Conservation (phyloP, 2,329 filamentous ascomycete species). For the Stagonosporopsis vannaccii region DNA sequence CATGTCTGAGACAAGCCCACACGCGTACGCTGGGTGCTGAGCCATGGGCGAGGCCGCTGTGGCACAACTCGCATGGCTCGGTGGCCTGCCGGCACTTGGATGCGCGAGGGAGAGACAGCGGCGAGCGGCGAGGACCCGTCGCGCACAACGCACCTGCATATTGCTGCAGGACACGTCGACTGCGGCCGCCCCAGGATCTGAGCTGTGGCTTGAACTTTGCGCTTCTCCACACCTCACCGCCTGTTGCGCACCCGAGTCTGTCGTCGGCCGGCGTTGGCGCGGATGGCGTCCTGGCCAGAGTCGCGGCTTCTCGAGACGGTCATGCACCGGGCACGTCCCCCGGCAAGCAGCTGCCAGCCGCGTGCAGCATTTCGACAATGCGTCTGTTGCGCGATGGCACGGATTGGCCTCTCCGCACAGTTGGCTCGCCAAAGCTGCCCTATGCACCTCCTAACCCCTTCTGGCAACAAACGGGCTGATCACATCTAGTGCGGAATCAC, state of each 20-base stretch:
- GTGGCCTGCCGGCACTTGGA: slow-evolving; percentile 3
- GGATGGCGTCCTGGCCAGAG: not conserved
- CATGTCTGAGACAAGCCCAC: slow-evolving; percentile 14
- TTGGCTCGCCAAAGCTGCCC: slow-evolving; percentile 31
- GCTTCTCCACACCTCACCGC: slow-evolving; percentile 28
- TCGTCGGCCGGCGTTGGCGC: not conserved
- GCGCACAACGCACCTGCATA: slow-evolving; percentile 21
- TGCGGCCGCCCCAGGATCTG: slow-evolving; percentile 18
- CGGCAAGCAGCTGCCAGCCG: not conserved
- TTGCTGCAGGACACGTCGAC: slow-evolving; percentile 26
- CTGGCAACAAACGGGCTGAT: slow-evolving; percentile 29
- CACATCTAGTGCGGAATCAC: slow-evolving; percentile 40
- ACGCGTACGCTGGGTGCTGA: slow-evolving; percentile 17
- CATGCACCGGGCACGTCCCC: not conserved
- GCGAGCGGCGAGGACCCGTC: slow-evolving; percentile 21
- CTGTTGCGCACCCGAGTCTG: slow-evolving; percentile 16
- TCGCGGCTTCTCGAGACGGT: not conserved
- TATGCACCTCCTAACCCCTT: slow-evolving; percentile 19
- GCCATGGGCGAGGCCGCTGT: slow-evolving; percentile 11
- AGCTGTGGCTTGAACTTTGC: slow-evolving; percentile 22
- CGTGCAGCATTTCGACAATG: slow-evolving; percentile 11
- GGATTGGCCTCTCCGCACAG: slow-evolving; percentile 33
- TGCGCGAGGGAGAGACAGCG: slow-evolving; percentile 3
- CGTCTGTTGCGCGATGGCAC: slow-evolving; percentile 27
- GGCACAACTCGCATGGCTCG: slow-evolving; percentile 25